Conservation (phyloP, 2,329 filamentous ascomycete species). For the Tricladium varicosporioides region DNA sequence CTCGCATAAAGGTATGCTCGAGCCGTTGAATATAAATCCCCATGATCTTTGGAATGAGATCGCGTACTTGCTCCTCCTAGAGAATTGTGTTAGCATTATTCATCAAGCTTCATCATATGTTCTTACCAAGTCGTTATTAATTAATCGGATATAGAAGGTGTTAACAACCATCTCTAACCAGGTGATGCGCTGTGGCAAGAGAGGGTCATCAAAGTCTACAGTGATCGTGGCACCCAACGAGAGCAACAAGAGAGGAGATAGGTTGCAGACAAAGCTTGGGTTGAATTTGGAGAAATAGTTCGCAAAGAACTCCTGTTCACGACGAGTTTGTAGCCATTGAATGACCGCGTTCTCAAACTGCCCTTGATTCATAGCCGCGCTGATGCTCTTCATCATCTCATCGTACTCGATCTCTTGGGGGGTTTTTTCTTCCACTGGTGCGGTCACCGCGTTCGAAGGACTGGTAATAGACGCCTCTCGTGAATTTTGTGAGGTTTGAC, state of each 20-base stretch:
- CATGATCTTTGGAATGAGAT: slow-evolving; percentile 58
- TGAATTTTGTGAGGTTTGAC: slow-evolving; percentile 7
- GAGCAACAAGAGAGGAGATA: slow-evolving; percentile 61
- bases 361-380: slow-evolving; percentile 58
- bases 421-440: slow-evolving; percentile 38
- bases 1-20: slow-evolving; percentile 51
- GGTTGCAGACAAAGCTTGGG: slow-evolving; percentile 51
- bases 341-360: slow-evolving; percentile 63
- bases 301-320: slow-evolving; percentile 62
- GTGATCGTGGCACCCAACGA: slow-evolving; percentile 65
- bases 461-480: slow-evolving; percentile 6
- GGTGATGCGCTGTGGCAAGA: slow-evolving; percentile 53
- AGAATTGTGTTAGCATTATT: slow-evolving; percentile 27
- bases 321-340: slow-evolving; percentile 64
- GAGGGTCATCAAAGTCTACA: slow-evolving; percentile 51
- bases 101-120: not conserved
- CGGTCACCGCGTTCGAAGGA: slow-evolving; percentile 8
- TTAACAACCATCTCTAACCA: slow-evolving; percentile 62
- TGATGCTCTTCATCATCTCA: slow-evolving; percentile 56
- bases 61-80: slow-evolving; percentile 53
- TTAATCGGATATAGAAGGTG: slow-evolving; percentile 41
- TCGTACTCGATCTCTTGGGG: slow-evolving; percentile 54
- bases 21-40: slow-evolving; percentile 50
- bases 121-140: slow-evolving; percentile 34
- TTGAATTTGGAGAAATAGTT: slow-evolving; percentile 51